Evolutionary conservation across 1,139 yeast genomes (phyloP).

Genomic region (Yamadazyma triangularis): DNA sequence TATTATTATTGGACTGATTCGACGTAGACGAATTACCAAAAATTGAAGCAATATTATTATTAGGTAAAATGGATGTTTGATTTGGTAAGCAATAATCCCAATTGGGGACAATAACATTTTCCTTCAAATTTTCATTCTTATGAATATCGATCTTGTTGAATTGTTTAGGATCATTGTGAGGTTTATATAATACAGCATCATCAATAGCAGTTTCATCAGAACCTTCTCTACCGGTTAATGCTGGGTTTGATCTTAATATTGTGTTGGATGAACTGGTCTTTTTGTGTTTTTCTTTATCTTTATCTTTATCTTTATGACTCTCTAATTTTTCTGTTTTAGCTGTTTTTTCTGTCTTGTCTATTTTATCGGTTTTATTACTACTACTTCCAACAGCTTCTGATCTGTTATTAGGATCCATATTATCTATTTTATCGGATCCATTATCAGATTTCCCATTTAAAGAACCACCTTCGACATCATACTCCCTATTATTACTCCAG

Average conservation of each 20-base stretch:
- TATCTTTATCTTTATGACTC: constrained; percentile 8
- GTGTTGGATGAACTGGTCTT: constrained; percentile 23
- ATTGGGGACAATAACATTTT: constrained; percentile 41
- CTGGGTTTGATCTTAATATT: constrained; percentile 30
- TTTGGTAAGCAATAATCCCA: constrained; percentile 39
- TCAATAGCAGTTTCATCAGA: constrained; percentile 27
- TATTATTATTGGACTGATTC: constrained; percentile 14
- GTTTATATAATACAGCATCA: constrained; percentile 46
- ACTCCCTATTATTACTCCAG: constrained; percentile 23
- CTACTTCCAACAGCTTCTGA: too few relatives aligned
- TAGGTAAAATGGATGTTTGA: constrained; percentile 25
- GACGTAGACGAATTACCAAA: constrained; percentile 28
- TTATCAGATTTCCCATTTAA: constrained; percentile 2
- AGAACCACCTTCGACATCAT: background rate
- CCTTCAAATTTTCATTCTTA: constrained; percentile 39
- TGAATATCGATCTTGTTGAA: constrained; percentile 44
- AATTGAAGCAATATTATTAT: constrained; percentile 16
- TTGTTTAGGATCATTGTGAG: constrained; percentile 39
- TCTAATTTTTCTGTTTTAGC: constrained; percentile 9
- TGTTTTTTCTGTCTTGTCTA: constrained; percentile 6
- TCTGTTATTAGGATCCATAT: too few relatives aligned
- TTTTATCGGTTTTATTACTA: constrained; percentile 7
- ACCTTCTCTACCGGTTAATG: constrained; percentile 20
- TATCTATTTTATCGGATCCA: constrained; percentile 3
- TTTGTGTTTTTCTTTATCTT: constrained; percentile 7